These are phyloP conservation scores for Halophytophthora polymorphica DNA, from an alignment of 352 stramenopile species.

Conservation along the genomic window DNA sequence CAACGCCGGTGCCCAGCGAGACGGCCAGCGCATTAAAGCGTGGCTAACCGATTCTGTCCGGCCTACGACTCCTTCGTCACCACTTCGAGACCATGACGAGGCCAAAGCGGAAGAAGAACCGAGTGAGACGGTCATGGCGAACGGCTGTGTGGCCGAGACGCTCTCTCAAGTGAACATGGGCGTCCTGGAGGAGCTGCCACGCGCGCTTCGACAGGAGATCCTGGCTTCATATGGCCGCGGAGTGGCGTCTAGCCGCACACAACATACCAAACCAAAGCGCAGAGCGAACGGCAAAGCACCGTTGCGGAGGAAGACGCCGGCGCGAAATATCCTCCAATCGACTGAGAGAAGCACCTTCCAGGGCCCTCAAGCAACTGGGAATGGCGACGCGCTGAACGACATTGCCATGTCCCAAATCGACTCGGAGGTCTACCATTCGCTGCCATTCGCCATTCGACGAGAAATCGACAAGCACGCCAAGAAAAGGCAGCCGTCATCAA, in stretches of 20 bases:
- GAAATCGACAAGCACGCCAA: conserved; percentile 72
- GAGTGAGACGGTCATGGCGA: not conserved
- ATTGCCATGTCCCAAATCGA: conserved; percentile 81
- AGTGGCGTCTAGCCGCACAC: conserved; percentile 2
- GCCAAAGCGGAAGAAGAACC: conserved; percentile 13
- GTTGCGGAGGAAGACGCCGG: conserved; percentile 14
- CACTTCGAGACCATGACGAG: not conserved
- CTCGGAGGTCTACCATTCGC: conserved; percentile 64
- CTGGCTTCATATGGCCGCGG: conserved; percentile 31
- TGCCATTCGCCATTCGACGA: conserved; percentile 61
- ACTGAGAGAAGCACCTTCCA: conserved; percentile 10
- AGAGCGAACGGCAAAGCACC: conserved; percentile 31
- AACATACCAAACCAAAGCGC: conserved; percentile 8
- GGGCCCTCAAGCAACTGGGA: conserved; percentile 1
- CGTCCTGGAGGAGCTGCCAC: conserved; percentile 58
- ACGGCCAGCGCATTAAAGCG: conserved; percentile 45
- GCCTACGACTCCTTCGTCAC: not conserved
- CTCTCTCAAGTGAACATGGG: conserved; percentile 68
- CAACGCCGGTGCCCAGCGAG: conserved; percentile 10
- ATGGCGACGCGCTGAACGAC: conserved; percentile 47
- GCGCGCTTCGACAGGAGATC: conserved; percentile 55
- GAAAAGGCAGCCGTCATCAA: conserved; percentile 26
- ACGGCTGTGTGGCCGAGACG: conserved; percentile 9
- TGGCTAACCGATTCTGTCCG: conserved; percentile 43
- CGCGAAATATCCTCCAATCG: conserved; percentile 32